Evolutionary conservation across 2,329 filamentous ascomycete genomes (phyloP).

Genomic region (Blumeriella jaapii): DNA sequence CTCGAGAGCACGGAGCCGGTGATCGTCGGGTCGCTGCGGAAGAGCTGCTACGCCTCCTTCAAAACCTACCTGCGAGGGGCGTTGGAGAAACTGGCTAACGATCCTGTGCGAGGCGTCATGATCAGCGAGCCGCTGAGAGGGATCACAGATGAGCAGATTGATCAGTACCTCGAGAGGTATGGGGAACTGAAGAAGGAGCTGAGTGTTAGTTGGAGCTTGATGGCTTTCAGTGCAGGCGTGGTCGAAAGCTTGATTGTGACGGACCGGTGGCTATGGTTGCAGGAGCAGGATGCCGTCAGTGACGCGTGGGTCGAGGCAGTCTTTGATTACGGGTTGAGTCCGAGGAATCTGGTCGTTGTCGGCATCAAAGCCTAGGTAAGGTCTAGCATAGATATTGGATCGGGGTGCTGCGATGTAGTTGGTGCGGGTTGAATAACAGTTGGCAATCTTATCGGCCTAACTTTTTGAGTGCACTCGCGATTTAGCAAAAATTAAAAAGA

Average conservation of each 20-base stretch:
- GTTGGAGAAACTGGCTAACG: slow-evolving; percentile 56
- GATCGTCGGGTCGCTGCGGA: slow-evolving; percentile 75
- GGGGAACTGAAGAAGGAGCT: slow-evolving; percentile 63
- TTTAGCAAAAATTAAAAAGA: no score
- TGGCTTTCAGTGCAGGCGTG: slow-evolving; percentile 88
- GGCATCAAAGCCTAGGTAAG: slow-evolving; percentile 82
- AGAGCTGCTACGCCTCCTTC: slow-evolving; percentile 68
- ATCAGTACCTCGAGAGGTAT: slow-evolving; percentile 56
- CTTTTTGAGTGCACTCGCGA: no score
- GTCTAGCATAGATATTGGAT: no score
- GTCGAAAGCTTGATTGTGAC: slow-evolving; percentile 84
- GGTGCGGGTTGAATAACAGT: no score
- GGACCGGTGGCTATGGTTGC: slow-evolving; percentile 80
- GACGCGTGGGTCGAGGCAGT: slow-evolving; percentile 87
- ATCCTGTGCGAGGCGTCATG: slow-evolving; percentile 46
- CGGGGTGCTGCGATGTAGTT: no score
- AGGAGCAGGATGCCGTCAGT: slow-evolving; percentile 63
- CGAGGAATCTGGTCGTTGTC: slow-evolving; percentile 85
- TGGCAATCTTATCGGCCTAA: no score
- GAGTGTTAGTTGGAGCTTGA: slow-evolving; percentile 81
- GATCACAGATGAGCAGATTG: slow-evolving; percentile 66
- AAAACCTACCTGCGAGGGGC: slow-evolving; percentile 70
- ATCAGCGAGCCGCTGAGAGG: slow-evolving; percentile 54
- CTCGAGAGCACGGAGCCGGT: slow-evolving; percentile 59
- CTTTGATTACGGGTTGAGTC: slow-evolving; percentile 78